Evolutionary conservation across 257 asterid genomes (phyloP), one percentile per base, ranked within the genome.

Genomic region (Nicotiana tabacum): DNA sequence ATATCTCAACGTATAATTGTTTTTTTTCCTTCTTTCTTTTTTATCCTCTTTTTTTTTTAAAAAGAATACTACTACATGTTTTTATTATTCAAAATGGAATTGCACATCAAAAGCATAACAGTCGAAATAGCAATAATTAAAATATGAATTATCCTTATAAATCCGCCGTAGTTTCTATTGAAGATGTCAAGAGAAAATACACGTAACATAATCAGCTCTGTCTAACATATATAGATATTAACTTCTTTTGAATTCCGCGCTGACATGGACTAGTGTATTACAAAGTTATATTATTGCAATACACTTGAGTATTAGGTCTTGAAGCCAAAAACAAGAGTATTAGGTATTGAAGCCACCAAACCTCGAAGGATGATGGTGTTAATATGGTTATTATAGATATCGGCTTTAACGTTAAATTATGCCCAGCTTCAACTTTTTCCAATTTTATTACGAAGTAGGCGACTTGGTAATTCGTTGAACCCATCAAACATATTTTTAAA

Each of bases 381-480:
- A 51, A 39, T 6, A 39, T 39, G 10, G 10, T 39, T 39, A 37
- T 37, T 37, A 7, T 39, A 39, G 46, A 39, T 39, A 2, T 39
- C 2, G 48, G 48, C 0, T 7, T 39, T 39, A 39, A 39, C 48
- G 48, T 39, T 39, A 8, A 72, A 51, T 27, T 74, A 74, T 0
- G 27, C 29, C 62, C 2, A 51, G 27, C 27, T 74, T 27, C 21
- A 74, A 74, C 64, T 51, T 1, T 16, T 16, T 70, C 78, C n/a
- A 70, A 21, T 70, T 12, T 43, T 11, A 70, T 72, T 21, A 43
- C 0, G 4, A 30, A 29, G 21, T 46, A 66, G 5, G 2, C 27
- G 76, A 76, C 80, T 76, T 76, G 80, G 80, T 51, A 51, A 76
- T 76, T 27, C 27, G 2, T 76, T 76, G 80, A 76, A 48, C 21